Percentiles rank a stretch among this genome's conserved stretches.
Evolutionary conservation across 805 yeast genomes (phyloP).

Genomic region (Zygotorulaspora florentina): DNA sequence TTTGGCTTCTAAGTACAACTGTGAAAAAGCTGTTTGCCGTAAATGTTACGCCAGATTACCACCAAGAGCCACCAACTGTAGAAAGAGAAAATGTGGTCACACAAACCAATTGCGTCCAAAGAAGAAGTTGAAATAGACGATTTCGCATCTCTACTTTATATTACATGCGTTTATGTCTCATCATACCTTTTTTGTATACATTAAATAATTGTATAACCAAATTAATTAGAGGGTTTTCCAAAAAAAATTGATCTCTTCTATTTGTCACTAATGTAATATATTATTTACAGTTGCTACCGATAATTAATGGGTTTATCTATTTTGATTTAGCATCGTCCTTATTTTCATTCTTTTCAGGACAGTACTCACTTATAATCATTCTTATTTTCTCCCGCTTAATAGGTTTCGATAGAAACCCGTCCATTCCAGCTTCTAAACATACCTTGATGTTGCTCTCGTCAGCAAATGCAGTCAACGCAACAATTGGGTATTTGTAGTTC

Average conservation of each 20-base stretch:
- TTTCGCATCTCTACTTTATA: slow-evolving; percentile 32
- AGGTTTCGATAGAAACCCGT: slow-evolving; percentile 87
- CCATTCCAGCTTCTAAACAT: slow-evolving; percentile 88
- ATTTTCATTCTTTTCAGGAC: slow-evolving; percentile 8
- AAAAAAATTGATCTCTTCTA: slow-evolving; percentile 1
- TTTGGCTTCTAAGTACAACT: slow-evolving; percentile 99
- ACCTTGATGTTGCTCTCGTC: slow-evolving; percentile 85
- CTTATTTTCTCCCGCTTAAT: slow-evolving; percentile 66
- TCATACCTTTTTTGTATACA: slow-evolving; percentile 17
- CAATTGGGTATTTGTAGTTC: slow-evolving; percentile 67
- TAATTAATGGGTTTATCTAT: no score
- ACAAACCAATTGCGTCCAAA: slow-evolving; percentile 99
- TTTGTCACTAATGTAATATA: background rate
- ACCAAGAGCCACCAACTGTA: slow-evolving; percentile 99
- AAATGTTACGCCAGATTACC: slow-evolving; percentile 99
- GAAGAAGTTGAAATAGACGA: slow-evolving; percentile 93
- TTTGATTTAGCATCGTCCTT: background rate
- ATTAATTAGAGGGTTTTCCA: slow-evolving; percentile 12
- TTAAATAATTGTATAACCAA: slow-evolving; percentile 15
- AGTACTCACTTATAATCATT: slow-evolving; percentile 43
- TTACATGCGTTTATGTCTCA: slow-evolving; percentile 14
- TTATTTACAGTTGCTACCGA: no score
- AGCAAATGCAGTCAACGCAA: slow-evolving; percentile 93
- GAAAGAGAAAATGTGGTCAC: slow-evolving; percentile 99
- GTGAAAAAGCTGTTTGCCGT: slow-evolving; percentile 99